phyloP scores from a whole-genome alignment of 2,329 filamentous ascomycete species.

The Aspergillus fijiensis region DNA sequence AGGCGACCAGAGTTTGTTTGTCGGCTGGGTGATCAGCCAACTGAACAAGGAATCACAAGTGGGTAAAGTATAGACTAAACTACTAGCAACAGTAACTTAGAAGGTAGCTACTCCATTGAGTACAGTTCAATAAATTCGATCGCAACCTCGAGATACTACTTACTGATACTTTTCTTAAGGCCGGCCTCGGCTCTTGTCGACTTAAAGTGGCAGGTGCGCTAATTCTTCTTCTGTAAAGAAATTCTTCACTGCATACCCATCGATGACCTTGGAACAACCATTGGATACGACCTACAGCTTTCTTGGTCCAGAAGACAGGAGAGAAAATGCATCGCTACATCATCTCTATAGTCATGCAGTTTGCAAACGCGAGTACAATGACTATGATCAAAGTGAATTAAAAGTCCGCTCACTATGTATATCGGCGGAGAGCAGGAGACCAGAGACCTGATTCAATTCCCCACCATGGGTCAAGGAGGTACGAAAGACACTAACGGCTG shows the following conservation, averaged over 20 bases:
- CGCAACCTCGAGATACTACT: too few species aligned
- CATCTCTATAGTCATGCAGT: not conserved
- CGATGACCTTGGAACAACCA: too few species aligned
- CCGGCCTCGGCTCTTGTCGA: too few species aligned
- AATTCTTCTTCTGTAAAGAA: too few species aligned
- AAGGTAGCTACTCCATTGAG: not conserved
- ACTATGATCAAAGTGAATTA: not conserved
- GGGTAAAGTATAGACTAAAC: too few species aligned
- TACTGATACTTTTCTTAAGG: too few species aligned
- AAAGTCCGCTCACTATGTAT: not conserved
- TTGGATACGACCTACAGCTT: too few species aligned
- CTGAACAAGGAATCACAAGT: not conserved
- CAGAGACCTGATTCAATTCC: not conserved
- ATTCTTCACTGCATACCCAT: too few species aligned
- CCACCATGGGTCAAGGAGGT: not conserved
- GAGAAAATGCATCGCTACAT: not conserved
- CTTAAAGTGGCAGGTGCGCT: too few species aligned
- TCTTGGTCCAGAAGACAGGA: not conserved
- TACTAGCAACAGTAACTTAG: too few species aligned
- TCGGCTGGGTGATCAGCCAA: conserved; percentile 10
- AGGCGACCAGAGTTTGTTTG: conserved; percentile 10
- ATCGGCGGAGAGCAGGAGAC: not conserved
- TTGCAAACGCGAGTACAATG: not conserved
- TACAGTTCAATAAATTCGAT: not conserved
- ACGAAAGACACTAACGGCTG: too few species aligned